Conservation (phyloP, 192 early-diverging fungal genomes). For the Entomortierella parvispora region DNA sequence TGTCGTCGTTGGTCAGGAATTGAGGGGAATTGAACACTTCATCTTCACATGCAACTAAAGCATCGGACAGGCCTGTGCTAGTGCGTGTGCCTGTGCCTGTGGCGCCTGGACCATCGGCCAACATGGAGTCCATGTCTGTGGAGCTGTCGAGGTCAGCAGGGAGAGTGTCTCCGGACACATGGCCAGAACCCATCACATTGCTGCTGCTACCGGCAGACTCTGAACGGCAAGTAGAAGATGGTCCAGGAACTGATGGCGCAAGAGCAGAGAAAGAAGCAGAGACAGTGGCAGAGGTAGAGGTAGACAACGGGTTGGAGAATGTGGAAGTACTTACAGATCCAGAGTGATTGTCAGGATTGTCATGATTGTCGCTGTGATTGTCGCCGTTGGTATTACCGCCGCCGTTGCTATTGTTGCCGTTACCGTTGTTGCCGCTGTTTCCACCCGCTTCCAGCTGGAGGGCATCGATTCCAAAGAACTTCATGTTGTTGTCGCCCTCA, state of each 20-base stretch:
- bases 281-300: background rate
- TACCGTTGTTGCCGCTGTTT: slow-evolving; percentile 8
- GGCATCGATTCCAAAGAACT: slow-evolving; percentile 48
- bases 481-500: slow-evolving; percentile 41
- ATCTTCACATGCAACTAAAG: no score
- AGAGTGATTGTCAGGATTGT: slow-evolving; percentile 16
- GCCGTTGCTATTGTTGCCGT: slow-evolving; percentile 10
- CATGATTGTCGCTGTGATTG: slow-evolving; percentile 21
- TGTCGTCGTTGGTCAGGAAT: background rate
- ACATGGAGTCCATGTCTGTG: no score
- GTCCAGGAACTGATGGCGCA: no score
- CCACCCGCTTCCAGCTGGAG: slow-evolving; percentile 23
- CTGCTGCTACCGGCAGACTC: no score
- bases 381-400: background rate
- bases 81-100: no score
- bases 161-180: no score
- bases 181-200: no score
- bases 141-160: no score
- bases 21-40: no score
- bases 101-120: no score
- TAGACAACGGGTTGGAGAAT: background rate
- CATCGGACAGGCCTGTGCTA: no score
- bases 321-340: background rate
- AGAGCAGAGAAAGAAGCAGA: background rate
- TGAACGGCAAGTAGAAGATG: no score